Conservation (phyloP, 805 yeast genomes). For the Hanseniaspora occidentalis region DNA sequence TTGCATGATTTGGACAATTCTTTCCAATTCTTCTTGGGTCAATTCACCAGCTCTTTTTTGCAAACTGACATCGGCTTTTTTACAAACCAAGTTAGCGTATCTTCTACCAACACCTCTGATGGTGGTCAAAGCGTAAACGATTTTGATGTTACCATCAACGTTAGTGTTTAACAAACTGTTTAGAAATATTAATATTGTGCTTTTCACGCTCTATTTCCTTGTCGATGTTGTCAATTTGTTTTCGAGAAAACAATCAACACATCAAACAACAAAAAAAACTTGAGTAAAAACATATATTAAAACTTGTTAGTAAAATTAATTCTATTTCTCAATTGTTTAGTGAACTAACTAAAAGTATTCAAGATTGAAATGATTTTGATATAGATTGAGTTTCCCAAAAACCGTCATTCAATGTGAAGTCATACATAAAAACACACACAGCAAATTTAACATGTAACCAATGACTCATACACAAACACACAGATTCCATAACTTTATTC, state of each 20-base stretch:
- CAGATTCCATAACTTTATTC: too few relatives aligned
- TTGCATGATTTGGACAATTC: conserved; percentile 99
- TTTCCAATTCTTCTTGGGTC: conserved; percentile 99
- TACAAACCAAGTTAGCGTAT: conserved; percentile 99
- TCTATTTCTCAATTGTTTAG: too few relatives aligned
- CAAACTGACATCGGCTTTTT: conserved; percentile 99
- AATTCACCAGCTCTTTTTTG: conserved; percentile 99
- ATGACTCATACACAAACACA: too few relatives aligned
- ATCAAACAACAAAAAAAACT: not conserved
- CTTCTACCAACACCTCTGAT: conserved; percentile 99
- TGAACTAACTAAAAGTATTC: too few relatives aligned
- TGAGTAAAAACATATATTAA: not conserved
- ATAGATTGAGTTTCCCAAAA: too few relatives aligned
- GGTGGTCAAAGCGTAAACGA: conserved; percentile 99
- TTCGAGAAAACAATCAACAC: too few relatives aligned
- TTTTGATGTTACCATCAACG: conserved; percentile 99
- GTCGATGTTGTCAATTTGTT: too few relatives aligned
- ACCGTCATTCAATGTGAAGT: too few relatives aligned
- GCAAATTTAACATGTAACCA: too few relatives aligned
- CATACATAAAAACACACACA: too few relatives aligned
- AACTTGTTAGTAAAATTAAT: conserved; percentile 28
- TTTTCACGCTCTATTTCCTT: too few relatives aligned
- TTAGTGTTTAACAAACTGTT: conserved; percentile 97
- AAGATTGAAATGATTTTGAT: too few relatives aligned
- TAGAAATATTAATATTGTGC: conserved; percentile 8